Evolutionary conservation across 257 asterid genomes (phyloP), one percentile per base, ranked within the genome.

Genomic region (Agastache rugosa): DNA sequence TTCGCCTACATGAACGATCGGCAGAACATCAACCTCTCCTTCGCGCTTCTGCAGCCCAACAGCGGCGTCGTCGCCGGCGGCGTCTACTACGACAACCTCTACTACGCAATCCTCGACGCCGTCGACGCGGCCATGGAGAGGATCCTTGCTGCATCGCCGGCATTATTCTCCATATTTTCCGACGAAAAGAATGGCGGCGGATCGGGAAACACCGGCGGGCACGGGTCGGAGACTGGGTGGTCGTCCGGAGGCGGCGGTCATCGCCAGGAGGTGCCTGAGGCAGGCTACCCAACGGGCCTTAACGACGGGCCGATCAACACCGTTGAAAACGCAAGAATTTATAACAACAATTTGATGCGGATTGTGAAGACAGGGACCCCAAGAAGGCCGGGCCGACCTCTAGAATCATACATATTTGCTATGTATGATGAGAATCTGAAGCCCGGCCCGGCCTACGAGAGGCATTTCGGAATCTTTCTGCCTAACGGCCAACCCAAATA

Each of bases 351-450:
- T 41, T 53, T 79, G 79, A 61, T 79, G 37, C 60, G 60, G 0
- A 44, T 39, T 4, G 79, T 74, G 0, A 74, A 15, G 10, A 9
- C 11, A 0, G 83, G 79, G 10, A 79, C 54, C 0, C 71, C 71
- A 11, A 39, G 19, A 14, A 64, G 70, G 70, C 70, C 70, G 7
- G 19, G 19, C 34, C 25, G 11, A 2, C 19, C 39, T 11, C 0
- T 79, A 0, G 83, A 79, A 20, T 45, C 83, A 3, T 79, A 74
- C 34, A 25, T 79, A 12, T 79, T 74, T 44, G 79, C 69, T 8
- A 58, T 74, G 83, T 55, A 63, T 47, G 77, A 77, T 77, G 77
- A 77, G 23, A 48, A 77, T 71, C 62, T 10, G 47, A 77, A 61
- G 72, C 35, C 35, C 41, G 37, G 19, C n/a, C 73, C 50, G 16